A percentile compares a stretch with the other conserved stretches of the same genome.
These are phyloP conservation scores for Talaromyces sp. DNA, from an alignment of 2,329 filamentous ascomycete genomes.

Conservation along the genomic window DNA sequence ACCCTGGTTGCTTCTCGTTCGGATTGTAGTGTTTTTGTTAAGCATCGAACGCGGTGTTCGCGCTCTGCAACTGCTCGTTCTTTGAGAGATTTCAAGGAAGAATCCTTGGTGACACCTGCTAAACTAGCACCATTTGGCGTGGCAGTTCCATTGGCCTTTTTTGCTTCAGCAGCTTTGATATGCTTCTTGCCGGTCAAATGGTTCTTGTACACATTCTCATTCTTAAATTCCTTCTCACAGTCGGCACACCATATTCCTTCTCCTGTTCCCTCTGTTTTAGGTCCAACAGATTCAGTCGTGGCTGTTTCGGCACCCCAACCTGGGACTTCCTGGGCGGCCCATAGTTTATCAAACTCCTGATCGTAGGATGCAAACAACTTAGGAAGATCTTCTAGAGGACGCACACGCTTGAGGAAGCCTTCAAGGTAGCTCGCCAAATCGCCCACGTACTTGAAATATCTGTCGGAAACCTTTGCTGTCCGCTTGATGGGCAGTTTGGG, in stretches of 20 bases:
- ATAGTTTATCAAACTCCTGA: slow-evolving; percentile 76
- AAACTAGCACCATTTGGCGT: slow-evolving; percentile 28
- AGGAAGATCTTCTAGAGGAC: slow-evolving; percentile 81
- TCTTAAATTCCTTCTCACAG: slow-evolving; percentile 93
- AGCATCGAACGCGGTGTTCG: slow-evolving; percentile 75
- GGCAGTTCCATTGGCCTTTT: slow-evolving; percentile 46
- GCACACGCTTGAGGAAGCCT: slow-evolving; percentile 76
- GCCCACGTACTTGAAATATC: slow-evolving; percentile 86
- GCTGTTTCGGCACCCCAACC: slow-evolving; percentile 67
- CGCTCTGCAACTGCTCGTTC: slow-evolving; percentile 87
- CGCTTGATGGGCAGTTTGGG: slow-evolving; percentile 72
- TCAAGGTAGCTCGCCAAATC: slow-evolving; percentile 80
- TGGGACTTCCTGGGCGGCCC: slow-evolving; percentile 73
- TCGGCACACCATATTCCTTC: slow-evolving; percentile 84
- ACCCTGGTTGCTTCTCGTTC: slow-evolving; percentile 85
- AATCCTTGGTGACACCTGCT: slow-evolving; percentile 20
- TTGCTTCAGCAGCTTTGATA: slow-evolving; percentile 71
- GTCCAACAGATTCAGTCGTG: slow-evolving; percentile 40
- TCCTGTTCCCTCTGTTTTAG: slow-evolving; percentile 53
- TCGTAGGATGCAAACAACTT: slow-evolving; percentile 74
- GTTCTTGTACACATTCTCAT: slow-evolving; percentile 87
- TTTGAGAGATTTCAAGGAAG: slow-evolving; percentile 59
- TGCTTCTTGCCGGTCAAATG: slow-evolving; percentile 93
- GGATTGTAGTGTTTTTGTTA: slow-evolving; percentile 77
- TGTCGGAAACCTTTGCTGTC: slow-evolving; percentile 81